Evolutionary conservation across 1,139 yeast genomes (phyloP).

Genomic region (Suhomyces coccinellae): DNA sequence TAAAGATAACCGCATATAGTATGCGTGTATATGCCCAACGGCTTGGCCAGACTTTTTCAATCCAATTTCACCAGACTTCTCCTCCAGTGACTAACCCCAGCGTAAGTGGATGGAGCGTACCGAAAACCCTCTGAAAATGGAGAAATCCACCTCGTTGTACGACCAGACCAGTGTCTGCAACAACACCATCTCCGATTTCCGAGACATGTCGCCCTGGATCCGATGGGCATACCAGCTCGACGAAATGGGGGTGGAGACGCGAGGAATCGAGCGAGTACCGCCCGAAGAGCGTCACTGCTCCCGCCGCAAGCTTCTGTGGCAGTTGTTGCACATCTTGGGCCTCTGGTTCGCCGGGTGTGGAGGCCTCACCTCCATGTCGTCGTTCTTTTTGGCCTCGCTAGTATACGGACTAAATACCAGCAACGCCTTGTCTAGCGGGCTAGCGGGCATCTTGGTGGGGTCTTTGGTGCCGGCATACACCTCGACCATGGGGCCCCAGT

Average conservation of each 20-base stretch:
- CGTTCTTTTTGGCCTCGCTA: slow-evolving; percentile 37
- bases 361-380: slow-evolving; percentile 42
- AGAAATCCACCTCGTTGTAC: no score
- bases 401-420: slow-evolving; percentile 30
- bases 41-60: no score
- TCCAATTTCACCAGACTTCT: no score
- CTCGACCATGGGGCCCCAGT: slow-evolving; percentile 41
- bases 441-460: slow-evolving; percentile 34
- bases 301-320: slow-evolving; percentile 10
- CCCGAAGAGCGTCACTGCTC: slow-evolving; percentile 25
- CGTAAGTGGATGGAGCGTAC: no score
- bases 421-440: slow-evolving; percentile 34
- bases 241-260: slow-evolving; percentile 29
- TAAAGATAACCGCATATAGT: no score
- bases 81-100: neutral
- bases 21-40: no score
- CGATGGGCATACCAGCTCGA: slow-evolving; percentile 25
- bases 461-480: slow-evolving; percentile 43
- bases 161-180: neutral
- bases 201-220: neutral
- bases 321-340: slow-evolving; percentile 23
- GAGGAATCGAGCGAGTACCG: slow-evolving; percentile 33
- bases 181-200: neutral
- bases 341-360: slow-evolving; percentile 45
- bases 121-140: no score